Conservation (phyloP, 2,329 filamentous ascomycete species). For the Alternaria burnsii region DNA sequence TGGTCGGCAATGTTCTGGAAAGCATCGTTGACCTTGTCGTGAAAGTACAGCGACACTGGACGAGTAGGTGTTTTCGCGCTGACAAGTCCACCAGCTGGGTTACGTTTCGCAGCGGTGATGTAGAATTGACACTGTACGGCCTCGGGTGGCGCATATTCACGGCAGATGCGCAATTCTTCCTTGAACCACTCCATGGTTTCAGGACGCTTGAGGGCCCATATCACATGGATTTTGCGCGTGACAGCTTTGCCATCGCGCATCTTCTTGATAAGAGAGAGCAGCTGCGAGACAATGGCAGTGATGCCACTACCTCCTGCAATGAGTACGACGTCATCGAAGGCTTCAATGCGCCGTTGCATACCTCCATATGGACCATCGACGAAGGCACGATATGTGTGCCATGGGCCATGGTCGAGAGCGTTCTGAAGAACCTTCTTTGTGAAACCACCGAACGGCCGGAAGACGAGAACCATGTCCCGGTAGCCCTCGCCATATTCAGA, state of each 20-base stretch:
- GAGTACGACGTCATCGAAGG: slow-evolving; percentile 91
- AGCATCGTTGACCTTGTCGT: slow-evolving; percentile 87
- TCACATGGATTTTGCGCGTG: slow-evolving; percentile 85
- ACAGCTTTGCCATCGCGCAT: slow-evolving; percentile 96
- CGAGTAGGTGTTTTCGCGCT: slow-evolving; percentile 61
- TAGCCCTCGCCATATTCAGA: slow-evolving; percentile 90
- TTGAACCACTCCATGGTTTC: slow-evolving; percentile 98
- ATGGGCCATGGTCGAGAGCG: slow-evolving; percentile 84
- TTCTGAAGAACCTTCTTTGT: slow-evolving; percentile 85
- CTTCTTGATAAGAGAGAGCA: slow-evolving; percentile 92
- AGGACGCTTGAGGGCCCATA: slow-evolving; percentile 92
- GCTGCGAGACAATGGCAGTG: slow-evolving; percentile 89
- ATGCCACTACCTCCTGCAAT: slow-evolving; percentile 95
- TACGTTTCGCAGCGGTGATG: slow-evolving; percentile 79
- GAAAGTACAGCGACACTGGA: slow-evolving; percentile 77
- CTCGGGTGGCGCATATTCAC: slow-evolving; percentile 86
- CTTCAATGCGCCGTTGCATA: slow-evolving; percentile 87
- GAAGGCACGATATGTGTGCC: slow-evolving; percentile 91
- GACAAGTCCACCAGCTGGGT: slow-evolving; percentile 57
- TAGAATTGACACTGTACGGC: slow-evolving; percentile 94
- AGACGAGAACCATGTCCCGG: slow-evolving; percentile 88
- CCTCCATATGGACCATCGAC: slow-evolving; percentile 95
- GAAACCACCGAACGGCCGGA: slow-evolving; percentile 90
- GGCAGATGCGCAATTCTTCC: slow-evolving; percentile 90
- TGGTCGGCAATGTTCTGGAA: slow-evolving; percentile 88